Evolutionary conservation across 306 rosid species (phyloP), one percentile per base, ranked within the genome.

Genomic region (Heteromeles arbutifolia): DNA sequence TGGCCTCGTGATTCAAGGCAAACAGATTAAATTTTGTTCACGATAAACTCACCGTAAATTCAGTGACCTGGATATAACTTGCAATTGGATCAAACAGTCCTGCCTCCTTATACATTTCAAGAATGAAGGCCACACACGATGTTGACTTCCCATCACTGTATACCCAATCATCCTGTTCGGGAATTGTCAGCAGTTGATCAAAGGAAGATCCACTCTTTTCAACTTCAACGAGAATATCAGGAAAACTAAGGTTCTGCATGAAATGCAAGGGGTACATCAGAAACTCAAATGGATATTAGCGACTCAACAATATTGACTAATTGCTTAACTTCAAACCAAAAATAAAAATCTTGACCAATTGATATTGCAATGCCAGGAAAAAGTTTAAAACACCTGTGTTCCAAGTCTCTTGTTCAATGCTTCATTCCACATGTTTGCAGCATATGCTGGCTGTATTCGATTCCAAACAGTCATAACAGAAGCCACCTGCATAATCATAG

Each of bases 401-500:
- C 87, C 93, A 79, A 96, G 97, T 65, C 99, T 85, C 84, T 79
- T 96, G 88, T 96, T 96, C 86, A 96, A 82, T 81, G 99, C 99
- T 87, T 96, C 99, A 74, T 90, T 96, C 98, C 99, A 96, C 92
- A 96, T 81, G 77, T 89, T 92, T 69, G 93, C 90, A 59, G 99
- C 99, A 86, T 92, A 93, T 69, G 81, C 85, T 68, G 99, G 98
- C 89, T 90, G 82, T 43, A 96, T 74, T 68, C 86, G 97, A 85
- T 82, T 88, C 99, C 99, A 96, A 77, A 96, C 89, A 66, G 98
- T 92, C 99, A 96, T 96, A 37, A 85, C 92, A 45, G 98, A 96
- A 76, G 99, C 99, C 89, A 96, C 93, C 99, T 96, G 77, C 77
- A 63, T 58, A 77, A 65, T 58, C 75, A 81, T 43, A 74, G 52